Percentiles rank a stretch among this genome's conserved stretches.
These are phyloP conservation scores for Panicum virgatum DNA, from an alignment of 202 grass and related monocot genomes.

Conservation along the genomic window DNA sequence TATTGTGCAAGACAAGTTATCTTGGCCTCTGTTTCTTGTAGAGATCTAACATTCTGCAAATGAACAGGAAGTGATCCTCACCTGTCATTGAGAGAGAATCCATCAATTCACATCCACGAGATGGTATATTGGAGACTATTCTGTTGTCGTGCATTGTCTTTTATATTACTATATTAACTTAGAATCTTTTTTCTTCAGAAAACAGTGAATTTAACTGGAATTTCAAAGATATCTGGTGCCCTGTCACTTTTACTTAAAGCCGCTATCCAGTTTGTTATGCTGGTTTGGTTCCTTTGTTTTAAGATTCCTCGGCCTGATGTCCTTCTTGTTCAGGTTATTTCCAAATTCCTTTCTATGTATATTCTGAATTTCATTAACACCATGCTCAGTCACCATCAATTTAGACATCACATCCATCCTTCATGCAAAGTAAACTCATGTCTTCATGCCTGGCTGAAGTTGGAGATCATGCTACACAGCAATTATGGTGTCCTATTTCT, in stretches of 20 bases:
- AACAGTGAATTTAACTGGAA: constrained; percentile 67
- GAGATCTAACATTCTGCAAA: constrained; percentile 33
- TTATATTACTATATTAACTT: constrained; percentile 15
- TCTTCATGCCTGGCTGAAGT: not conserved
- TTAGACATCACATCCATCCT: not conserved
- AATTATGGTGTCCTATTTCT: not conserved
- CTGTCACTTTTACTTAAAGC: constrained; percentile 89
- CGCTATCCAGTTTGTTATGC: constrained; percentile 64
- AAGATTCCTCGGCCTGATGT: constrained; percentile 89
- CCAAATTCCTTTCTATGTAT: not conserved
- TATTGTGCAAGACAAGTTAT: not conserved
- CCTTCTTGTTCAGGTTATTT: constrained; percentile 78
- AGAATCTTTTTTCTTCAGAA: constrained; percentile 44
- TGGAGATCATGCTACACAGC: not conserved
- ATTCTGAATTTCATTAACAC: constrained; percentile 4
- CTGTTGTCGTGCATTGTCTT: not conserved
- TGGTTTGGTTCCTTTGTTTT: constrained; percentile 85
- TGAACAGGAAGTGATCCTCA: constrained; percentile 87
- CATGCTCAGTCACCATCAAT: not conserved
- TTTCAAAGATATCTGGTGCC: constrained; percentile 86
- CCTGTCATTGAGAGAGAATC: constrained; percentile 67
- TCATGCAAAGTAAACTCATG: not conserved
- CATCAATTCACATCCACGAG: constrained; percentile 77
- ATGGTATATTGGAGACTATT: constrained; percentile 57
- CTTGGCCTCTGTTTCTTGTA: not conserved